phyloP scores from a whole-genome alignment of 1,284 basidiomycete species.

The Hypsizygus ulmarius region DNA sequence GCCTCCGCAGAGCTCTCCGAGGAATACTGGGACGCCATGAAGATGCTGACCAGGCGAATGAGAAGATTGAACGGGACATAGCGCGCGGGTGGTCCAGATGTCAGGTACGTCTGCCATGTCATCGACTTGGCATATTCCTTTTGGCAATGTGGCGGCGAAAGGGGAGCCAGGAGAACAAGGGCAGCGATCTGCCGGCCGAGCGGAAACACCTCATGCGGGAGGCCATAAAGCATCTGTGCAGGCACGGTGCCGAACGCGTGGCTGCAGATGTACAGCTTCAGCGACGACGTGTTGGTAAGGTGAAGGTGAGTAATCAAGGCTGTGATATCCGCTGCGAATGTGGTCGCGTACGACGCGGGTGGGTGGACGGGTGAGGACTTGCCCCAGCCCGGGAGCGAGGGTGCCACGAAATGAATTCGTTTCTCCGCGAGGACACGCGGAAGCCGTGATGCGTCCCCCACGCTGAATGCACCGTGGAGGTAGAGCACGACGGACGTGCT shows the following conservation, averaged over 20 bases:
- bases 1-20: constrained; percentile 39
- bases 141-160: constrained; percentile 48
- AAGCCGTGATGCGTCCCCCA: constrained; percentile 39
- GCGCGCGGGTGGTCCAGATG: constrained; percentile 43
- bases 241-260: constrained; percentile 53
- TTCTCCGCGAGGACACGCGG: constrained; percentile 37
- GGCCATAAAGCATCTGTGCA: constrained; percentile 57
- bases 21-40: constrained; percentile 35
- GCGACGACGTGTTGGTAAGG: constrained; percentile 32
- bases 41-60: constrained; percentile 30
- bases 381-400: constrained; percentile 57
- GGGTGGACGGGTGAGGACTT: constrained; percentile 42
- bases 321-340: constrained; percentile 45
- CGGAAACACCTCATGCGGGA: constrained; percentile 49
- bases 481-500: constrained; percentile 49
- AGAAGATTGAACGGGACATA: constrained; percentile 40
- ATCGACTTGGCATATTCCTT: constrained; percentile 41
- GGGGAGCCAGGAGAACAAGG: constrained; percentile 44
- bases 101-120: constrained; percentile 44
- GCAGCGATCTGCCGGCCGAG: constrained; percentile 44
- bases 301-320: constrained; percentile 51
- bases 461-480: constrained; percentile 49
- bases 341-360: constrained; percentile 38
- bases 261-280: constrained; percentile 49
- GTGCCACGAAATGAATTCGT: constrained; percentile 43